Evolutionary conservation across 2,329 filamentous ascomycete species (phyloP).

Genomic region (Karstenula rhodostoma): DNA sequence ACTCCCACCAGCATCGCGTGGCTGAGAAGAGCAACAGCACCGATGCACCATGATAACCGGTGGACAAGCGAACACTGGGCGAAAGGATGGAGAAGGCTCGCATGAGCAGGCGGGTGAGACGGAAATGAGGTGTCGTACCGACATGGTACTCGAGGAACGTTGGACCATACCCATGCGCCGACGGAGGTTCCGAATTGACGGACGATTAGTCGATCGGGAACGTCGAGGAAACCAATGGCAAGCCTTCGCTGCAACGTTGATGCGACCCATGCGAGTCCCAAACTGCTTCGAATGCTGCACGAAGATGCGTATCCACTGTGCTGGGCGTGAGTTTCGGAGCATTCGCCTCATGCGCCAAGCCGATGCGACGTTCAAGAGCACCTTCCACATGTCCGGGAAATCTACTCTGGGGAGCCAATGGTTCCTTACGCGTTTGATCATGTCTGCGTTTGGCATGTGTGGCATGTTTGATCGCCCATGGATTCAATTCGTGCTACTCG

Average conservation of each 20-base stretch:
- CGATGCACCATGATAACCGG: neutral
- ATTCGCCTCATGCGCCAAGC: slow-evolving; percentile 19
- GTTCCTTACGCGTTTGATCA: neutral
- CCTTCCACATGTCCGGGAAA: slow-evolving; percentile 4
- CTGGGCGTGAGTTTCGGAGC: slow-evolving; percentile 4
- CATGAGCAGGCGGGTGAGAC: slow-evolving; percentile 15
- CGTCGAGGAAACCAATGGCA: neutral
- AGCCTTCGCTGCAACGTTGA: neutral
- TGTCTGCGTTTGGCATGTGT: neutral
- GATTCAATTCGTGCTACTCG: slow-evolving; percentile 20
- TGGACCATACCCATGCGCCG: slow-evolving; percentile 7
- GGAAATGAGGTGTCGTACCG: slow-evolving; percentile 10
- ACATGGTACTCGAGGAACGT: slow-evolving; percentile 2
- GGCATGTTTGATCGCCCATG: neutral
- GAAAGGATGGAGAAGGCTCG: slow-evolving; percentile 21
- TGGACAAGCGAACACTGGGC: slow-evolving; percentile 16
- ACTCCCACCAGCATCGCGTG: slow-evolving; percentile 13
- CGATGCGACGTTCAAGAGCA: slow-evolving; percentile 1
- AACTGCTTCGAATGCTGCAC: slow-evolving; percentile 4
- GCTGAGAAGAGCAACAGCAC: slow-evolving; percentile 15
- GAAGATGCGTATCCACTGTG: neutral
- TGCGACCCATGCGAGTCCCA: neutral
- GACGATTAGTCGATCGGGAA: neutral
- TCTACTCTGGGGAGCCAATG: neutral
- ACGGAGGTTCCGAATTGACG: neutral